phyloP scores from a whole-genome alignment of 2,329 filamentous ascomycete species.

The Ophiocordyceps camponoti-rufipedis region DNA sequence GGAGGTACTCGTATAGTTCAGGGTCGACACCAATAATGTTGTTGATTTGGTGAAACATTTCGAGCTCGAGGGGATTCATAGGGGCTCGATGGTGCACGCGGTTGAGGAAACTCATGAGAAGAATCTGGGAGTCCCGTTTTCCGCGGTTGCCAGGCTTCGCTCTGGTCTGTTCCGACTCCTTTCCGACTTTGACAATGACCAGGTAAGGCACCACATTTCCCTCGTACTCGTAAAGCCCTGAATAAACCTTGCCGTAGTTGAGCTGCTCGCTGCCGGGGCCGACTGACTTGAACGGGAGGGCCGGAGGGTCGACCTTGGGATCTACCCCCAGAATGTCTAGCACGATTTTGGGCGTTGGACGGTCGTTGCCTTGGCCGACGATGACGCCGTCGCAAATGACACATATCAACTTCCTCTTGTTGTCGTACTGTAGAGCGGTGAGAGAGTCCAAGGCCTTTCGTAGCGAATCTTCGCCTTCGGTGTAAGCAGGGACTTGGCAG shows the following conservation, averaged over 20 bases:
- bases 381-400: conserved; percentile 98
- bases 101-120: conserved; percentile 98
- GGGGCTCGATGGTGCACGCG: conserved; percentile 92
- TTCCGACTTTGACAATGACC: conserved; percentile 93
- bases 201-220: conserved; percentile 96
- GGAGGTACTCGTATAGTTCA: conserved; percentile 91
- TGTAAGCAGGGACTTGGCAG: conserved; percentile 93
- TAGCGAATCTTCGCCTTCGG: conserved; percentile 92
- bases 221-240: conserved; percentile 90
- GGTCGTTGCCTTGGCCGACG: conserved; percentile 94
- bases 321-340: conserved; percentile 92
- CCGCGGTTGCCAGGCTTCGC: conserved; percentile 90
- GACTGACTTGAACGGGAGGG: conserved; percentile 88
- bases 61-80: conserved; percentile 91
- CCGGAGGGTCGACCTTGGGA: conserved; percentile 84
- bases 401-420: conserved; percentile 90
- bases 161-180: conserved; percentile 67
- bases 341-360: conserved; percentile 86
- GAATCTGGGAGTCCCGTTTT: conserved; percentile 98
- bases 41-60: conserved; percentile 96
- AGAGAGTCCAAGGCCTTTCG: conserved; percentile 94
- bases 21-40: conserved; percentile 99
- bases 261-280: conserved; percentile 94
- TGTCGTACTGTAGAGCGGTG: conserved; percentile 88
- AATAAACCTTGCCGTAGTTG: conserved; percentile 99